A percentile compares a stretch with the other conserved stretches of the same genome.
Conservation (phyloP, 78 protist genomes). For the Diacronema lutheri region DNA sequence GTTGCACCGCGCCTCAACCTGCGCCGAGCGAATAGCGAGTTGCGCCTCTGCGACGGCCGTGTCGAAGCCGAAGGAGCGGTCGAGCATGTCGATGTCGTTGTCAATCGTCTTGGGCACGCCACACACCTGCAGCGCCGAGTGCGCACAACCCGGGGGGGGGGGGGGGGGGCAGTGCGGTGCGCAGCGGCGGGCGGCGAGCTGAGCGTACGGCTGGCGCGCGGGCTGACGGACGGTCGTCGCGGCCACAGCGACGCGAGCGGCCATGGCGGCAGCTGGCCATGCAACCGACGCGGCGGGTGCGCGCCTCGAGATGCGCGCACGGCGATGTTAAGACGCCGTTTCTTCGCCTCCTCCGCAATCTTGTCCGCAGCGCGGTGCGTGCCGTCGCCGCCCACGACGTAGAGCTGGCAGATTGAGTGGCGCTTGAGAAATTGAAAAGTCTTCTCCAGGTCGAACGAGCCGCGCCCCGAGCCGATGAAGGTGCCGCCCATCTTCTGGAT, state of each 20-base stretch:
- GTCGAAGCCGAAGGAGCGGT: conserved; percentile 62
- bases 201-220: no score
- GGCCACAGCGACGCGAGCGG: background rate
- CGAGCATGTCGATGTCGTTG: conserved; percentile 24
- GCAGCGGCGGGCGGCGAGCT: no score
- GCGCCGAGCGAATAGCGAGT: conserved; percentile 5
- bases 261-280: no score
- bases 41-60: conserved; percentile 61
- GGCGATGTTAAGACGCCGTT: background rate
- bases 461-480: conserved; percentile 53
- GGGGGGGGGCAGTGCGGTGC: no score
- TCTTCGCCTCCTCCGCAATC: background rate
- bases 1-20: background rate
- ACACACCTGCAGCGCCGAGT: no score
- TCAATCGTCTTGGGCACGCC: conserved; percentile 61
- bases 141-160: no score
- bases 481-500: conserved; percentile 55
- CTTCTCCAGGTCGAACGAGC: conserved; percentile 15
- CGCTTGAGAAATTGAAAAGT: conserved; percentile 14
- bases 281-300: no score
- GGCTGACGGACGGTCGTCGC: background rate
- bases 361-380: conserved; percentile 51
- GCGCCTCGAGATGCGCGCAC: background rate
- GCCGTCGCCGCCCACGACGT: conserved; percentile 68
- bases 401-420: conserved; percentile 24